Conservation (phyloP, 352 stramenopile species). For the Pythium vanterpoolii region DNA sequence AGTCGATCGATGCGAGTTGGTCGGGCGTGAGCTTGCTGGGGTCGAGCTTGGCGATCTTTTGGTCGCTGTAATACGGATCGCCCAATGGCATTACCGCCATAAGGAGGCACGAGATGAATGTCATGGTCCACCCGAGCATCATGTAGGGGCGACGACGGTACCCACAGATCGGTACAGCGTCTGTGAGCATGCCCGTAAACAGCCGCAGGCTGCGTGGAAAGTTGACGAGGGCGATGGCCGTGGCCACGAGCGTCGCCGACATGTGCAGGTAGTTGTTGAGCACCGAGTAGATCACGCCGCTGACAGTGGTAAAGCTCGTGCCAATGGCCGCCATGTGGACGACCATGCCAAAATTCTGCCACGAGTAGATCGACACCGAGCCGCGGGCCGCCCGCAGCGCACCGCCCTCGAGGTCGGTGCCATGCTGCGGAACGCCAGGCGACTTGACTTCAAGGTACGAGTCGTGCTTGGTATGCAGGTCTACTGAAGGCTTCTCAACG, state of each 20-base stretch:
- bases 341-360: conserved; percentile 32
- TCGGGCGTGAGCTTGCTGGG: conserved; percentile 30
- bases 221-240: conserved; percentile 28
- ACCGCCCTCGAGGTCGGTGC: conserved; percentile 8
- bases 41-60: conserved; percentile 26
- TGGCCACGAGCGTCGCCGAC: conserved; percentile 25
- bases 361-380: conserved; percentile 25
- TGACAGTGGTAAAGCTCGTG: conserved; percentile 19
- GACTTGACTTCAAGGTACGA: conserved; percentile 13
- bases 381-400: conserved; percentile 22
- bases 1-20: conserved; percentile 36
- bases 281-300: conserved; percentile 32
- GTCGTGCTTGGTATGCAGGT: background rate
- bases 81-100: conserved; percentile 36
- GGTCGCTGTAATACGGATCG: conserved; percentile 56
- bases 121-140: conserved; percentile 32
- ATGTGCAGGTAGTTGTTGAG: conserved; percentile 40
- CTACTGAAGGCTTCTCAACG: background rate
- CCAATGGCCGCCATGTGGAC: conserved; percentile 26
- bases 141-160: conserved; percentile 49
- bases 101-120: conserved; percentile 29
- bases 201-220: conserved; percentile 32
- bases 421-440: background rate
- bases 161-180: conserved; percentile 38
- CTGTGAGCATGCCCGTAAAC: conserved; percentile 39